A percentile compares a stretch with the other conserved stretches of the same genome.
phyloP scores from a whole-genome alignment of 108 stramenopile genomes.

The Schizochytrium sp. region DNA sequence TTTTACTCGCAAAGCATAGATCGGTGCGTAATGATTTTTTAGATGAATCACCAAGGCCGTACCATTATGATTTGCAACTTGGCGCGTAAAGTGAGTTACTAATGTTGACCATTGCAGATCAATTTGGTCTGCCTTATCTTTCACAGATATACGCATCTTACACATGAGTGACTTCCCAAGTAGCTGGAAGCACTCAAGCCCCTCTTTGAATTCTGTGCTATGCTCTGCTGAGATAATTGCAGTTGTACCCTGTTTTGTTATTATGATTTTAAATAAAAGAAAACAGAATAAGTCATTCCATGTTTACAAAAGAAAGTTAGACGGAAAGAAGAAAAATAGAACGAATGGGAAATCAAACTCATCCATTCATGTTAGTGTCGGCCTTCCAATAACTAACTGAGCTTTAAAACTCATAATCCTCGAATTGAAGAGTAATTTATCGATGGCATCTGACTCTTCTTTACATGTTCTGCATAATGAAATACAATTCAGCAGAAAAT shows the following conservation, averaged over 20 bases:
- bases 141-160: not conserved
- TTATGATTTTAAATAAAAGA: not conserved
- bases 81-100: not conserved
- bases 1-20: not conserved
- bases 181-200: slow-evolving; percentile 1
- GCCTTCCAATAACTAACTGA: too few species aligned
- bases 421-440: too few species aligned
- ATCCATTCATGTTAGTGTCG: too few species aligned
- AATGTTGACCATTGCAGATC: slow-evolving; percentile 9
- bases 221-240: not conserved
- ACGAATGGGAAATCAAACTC: not conserved
- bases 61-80: not conserved
- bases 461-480: too few species aligned
- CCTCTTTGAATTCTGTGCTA: not conserved
- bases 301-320: not conserved
- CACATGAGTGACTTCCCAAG: slow-evolving; percentile 31
- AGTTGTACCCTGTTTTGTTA: not conserved
- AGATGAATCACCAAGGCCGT: slow-evolving; percentile 22
- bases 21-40: slow-evolving; percentile 44
- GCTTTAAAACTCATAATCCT: too few species aligned
- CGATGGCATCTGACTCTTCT: too few species aligned
- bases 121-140: not conserved
- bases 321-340: not conserved
- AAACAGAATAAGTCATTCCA: not conserved
- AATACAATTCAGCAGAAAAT: too few species aligned